These are phyloP conservation scores for Fragaria ananassa DNA, from an alignment of 306 rosid genomes.

Conservation along the genomic window DNA sequence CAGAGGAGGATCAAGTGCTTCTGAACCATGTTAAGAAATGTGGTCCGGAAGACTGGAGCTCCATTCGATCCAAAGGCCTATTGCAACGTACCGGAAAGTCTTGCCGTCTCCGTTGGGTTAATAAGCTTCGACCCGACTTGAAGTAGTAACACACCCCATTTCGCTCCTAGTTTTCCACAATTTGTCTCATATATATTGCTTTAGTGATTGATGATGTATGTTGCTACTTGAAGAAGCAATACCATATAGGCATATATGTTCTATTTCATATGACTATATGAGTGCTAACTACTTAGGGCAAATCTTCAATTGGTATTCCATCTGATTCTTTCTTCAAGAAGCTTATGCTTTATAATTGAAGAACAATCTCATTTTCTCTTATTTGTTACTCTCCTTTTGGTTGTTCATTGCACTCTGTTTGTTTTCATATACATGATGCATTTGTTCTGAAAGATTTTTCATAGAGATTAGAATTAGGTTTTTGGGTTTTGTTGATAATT, in stretches of 20 bases:
- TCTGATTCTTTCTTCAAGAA: not conserved
- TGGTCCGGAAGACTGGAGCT: constrained; percentile 96
- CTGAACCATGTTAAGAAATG: constrained; percentile 58
- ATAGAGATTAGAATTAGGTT: not conserved
- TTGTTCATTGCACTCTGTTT: not conserved
- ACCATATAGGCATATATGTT: too few species aligned
- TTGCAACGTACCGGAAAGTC: constrained; percentile 86
- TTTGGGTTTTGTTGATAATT: not conserved
- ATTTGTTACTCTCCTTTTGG: not conserved
- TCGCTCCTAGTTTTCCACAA: not conserved
- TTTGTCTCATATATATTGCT: too few species aligned
- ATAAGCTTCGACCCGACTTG: constrained; percentile 84
- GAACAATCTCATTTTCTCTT: not conserved
- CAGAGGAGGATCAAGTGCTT: constrained; percentile 75
- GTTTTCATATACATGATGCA: not conserved
- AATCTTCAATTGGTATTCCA: not conserved
- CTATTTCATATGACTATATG: not conserved
- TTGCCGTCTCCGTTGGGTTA: constrained; percentile 97
- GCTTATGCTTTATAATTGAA: not conserved
- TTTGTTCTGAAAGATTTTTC: not conserved
- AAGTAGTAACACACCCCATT: constrained; percentile 46
- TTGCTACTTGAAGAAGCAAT: not conserved
- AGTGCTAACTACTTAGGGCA: not conserved
- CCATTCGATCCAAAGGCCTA: constrained; percentile 99
- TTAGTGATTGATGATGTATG: not conserved